A percentile compares a stretch with the other conserved stretches of the same genome.
Evolutionary conservation across 352 stramenopile species (phyloP).

Genomic region (Poterioochromonas sp.): DNA sequence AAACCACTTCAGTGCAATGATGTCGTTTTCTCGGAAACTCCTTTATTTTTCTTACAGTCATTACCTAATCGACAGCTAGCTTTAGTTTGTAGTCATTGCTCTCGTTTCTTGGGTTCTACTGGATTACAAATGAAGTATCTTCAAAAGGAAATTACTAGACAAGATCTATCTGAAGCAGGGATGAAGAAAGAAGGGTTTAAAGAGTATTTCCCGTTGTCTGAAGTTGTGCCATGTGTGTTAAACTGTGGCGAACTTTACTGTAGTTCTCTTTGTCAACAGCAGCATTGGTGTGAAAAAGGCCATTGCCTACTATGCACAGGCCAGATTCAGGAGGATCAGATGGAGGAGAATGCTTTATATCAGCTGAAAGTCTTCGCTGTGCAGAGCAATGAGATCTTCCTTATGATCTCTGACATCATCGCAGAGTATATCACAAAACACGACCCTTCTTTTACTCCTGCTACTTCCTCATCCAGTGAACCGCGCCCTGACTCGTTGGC

Average conservation of each 20-base stretch:
- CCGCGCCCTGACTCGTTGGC: conserved; percentile 45
- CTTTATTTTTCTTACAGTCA: conserved; percentile 19
- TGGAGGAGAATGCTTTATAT: not conserved
- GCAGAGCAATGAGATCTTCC: conserved; percentile 84
- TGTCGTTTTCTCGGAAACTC: conserved; percentile 17
- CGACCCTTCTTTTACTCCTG: not conserved
- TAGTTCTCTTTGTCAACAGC: not conserved
- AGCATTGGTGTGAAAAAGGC: conserved; percentile 4
- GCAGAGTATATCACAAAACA: conserved; percentile 48
- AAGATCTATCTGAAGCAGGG: not conserved
- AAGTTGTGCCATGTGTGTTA: not conserved
- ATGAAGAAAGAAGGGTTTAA: not conserved
- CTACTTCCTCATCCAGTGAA: conserved; percentile 48
- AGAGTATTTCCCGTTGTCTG: not conserved
- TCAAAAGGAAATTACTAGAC: not conserved
- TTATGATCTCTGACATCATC: conserved; percentile 73
- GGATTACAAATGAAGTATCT: not conserved
- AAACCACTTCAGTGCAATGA: too few species aligned
- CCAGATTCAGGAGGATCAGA: not conserved
- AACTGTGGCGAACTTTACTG: conserved; percentile 23
- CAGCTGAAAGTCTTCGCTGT: conserved; percentile 50
- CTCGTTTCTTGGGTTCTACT: not conserved
- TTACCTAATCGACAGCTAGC: not conserved
- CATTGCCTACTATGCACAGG: conserved; percentile 23
- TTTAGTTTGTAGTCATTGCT: conserved; percentile 6